These are phyloP conservation scores for Collybia mongolica DNA, from an alignment of 768 basidiomycete genomes.

Conservation along the genomic window DNA sequence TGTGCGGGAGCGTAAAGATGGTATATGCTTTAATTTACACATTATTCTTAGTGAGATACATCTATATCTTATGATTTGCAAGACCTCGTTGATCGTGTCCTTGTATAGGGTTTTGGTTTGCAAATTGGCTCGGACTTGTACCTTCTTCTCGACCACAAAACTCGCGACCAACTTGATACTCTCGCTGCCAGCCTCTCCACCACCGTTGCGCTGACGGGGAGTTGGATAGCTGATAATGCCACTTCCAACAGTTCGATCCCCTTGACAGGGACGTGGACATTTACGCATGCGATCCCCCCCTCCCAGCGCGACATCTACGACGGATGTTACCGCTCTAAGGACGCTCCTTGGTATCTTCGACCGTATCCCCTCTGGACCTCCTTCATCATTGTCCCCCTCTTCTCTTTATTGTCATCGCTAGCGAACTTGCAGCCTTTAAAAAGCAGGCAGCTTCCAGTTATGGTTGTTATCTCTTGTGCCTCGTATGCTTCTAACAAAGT, in stretches of 20 bases:
- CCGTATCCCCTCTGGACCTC: conserved; percentile 78
- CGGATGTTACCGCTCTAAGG: conserved; percentile 70
- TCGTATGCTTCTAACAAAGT: conserved; percentile 79
- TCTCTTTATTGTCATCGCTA: conserved; percentile 70
- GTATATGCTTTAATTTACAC: conserved; percentile 89
- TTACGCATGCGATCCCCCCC: conserved; percentile 51
- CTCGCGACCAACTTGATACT: conserved; percentile 50
- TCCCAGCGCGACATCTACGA: conserved; percentile 46
- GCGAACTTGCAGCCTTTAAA: conserved; percentile 76
- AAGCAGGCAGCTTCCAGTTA: conserved; percentile 71
- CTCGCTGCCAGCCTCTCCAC: conserved; percentile 52
- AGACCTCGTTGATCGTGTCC: conserved; percentile 1
- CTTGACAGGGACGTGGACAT: conserved; percentile 63
- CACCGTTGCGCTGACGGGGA: conserved; percentile 57
- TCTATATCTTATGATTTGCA: conserved; percentile 77
- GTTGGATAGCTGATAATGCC: conserved; percentile 62
- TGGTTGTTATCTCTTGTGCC: conserved; percentile 82
- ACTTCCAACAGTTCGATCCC: conserved; percentile 41
- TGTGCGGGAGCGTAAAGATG: conserved; percentile 84
- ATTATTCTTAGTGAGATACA: conserved; percentile 59
- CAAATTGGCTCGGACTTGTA: conserved; percentile 84
- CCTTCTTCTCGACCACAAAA: conserved; percentile 62
- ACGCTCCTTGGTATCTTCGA: conserved; percentile 76
- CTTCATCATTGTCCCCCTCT: conserved; percentile 73
- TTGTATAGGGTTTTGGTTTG: conserved; percentile 67